Percentiles rank a stretch among this genome's conserved stretches.
These are phyloP conservation scores for Monascus purpureus DNA, from an alignment of 495 filamentous ascomycete species.

Conservation along the genomic window DNA sequence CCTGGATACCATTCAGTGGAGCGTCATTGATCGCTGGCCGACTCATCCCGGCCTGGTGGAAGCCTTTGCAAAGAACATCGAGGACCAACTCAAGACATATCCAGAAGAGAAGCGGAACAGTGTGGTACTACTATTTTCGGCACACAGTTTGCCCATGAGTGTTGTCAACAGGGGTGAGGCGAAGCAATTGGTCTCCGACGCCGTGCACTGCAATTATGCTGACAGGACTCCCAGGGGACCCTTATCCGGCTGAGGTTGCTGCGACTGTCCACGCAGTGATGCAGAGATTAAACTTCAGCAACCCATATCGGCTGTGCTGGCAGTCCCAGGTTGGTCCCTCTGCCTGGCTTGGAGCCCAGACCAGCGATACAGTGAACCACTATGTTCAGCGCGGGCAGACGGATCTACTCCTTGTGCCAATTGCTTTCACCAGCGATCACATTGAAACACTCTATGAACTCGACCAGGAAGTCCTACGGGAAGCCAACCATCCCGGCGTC, in stretches of 20 bases:
- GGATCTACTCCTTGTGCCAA: constrained; percentile 83
- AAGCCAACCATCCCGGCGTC: constrained; percentile 61
- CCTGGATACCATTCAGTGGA: constrained; percentile 70
- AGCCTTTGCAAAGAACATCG: constrained; percentile 82
- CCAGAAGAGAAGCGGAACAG: constrained; percentile 60
- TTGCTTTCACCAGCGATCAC: constrained; percentile 96
- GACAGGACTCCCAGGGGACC: constrained; percentile 47
- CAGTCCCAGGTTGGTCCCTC: constrained; percentile 95
- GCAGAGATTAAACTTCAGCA: constrained; percentile 69
- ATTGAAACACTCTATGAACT: constrained; percentile 97
- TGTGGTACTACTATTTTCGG: constrained; percentile 84
- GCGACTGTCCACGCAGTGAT: constrained; percentile 97
- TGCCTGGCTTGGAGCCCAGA: constrained; percentile 94
- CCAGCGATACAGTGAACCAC: constrained; percentile 68
- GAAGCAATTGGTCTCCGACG: no score
- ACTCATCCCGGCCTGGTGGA: constrained; percentile 79
- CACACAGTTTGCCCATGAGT: constrained; percentile 91
- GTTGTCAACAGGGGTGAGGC: constrained; percentile 76
- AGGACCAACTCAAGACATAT: constrained; percentile 68
- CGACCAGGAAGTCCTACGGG: constrained; percentile 89
- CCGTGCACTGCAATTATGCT: not conserved
- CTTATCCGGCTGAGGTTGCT: constrained; percentile 91
- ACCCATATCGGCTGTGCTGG: constrained; percentile 91
- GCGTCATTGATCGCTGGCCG: constrained; percentile 97
- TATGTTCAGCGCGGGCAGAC: constrained; percentile 86